Evolutionary conservation across 73 alveolate genomes (phyloP).

Genomic region (Paramecium sexaurelia): DNA sequence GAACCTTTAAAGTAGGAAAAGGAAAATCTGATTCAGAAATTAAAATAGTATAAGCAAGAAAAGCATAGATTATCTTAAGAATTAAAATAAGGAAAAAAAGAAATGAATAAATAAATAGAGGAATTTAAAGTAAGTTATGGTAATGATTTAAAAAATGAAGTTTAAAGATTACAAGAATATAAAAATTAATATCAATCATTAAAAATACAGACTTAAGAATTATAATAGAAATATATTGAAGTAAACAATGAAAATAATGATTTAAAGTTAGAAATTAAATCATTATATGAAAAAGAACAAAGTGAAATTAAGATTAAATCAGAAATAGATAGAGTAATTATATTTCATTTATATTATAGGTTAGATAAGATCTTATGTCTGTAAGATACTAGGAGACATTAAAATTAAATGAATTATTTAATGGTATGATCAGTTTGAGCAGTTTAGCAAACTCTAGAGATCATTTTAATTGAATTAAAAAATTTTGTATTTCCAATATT

Average conservation of each 20-base stretch:
- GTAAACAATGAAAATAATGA: not conserved
- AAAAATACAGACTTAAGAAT: not conserved
- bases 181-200: not conserved
- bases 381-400: conserved; percentile 34
- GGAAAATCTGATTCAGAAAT: not conserved
- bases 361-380: conserved; percentile 46
- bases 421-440: conserved; percentile 8
- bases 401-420: not conserved
- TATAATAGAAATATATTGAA: not conserved
- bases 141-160: not conserved
- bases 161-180: not conserved
- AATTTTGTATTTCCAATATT: not conserved
- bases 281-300: conserved; percentile 2
- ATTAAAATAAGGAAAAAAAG: not conserved
- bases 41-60: not conserved
- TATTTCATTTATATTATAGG: not conserved
- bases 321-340: conserved; percentile 40
- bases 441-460: conserved; percentile 37
- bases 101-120: not conserved
- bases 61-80: not conserved
- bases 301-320: conserved; percentile 39
- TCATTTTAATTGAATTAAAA: not conserved
- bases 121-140: not conserved
- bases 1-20: not conserved
- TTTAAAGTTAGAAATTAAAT: not conserved